Conservation (phyloP, 2,329 filamentous ascomycete genomes). For the Orbilia javanica region DNA sequence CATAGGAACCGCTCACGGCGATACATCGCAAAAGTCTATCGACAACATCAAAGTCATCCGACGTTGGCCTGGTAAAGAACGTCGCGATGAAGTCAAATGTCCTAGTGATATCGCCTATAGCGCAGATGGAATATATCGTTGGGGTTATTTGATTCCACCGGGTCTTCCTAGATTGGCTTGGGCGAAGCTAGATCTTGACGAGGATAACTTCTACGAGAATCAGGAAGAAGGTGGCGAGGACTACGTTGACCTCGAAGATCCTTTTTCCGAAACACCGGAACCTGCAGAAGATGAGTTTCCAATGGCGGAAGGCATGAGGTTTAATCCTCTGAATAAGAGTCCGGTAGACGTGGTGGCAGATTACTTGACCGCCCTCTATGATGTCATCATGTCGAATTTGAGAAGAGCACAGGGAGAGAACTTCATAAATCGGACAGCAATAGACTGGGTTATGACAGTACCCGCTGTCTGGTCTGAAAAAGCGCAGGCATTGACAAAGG, state of each 20-base stretch:
- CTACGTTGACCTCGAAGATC: conserved; percentile 44
- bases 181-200: conserved; percentile 56
- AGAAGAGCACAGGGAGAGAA: conserved; percentile 66
- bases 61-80: conserved; percentile 51
- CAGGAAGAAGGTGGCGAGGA: conserved; percentile 41
- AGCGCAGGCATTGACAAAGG: conserved; percentile 69
- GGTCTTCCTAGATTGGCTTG: conserved; percentile 40
- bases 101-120: conserved; percentile 57
- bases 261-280: conserved; percentile 30
- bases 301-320: conserved; percentile 48
- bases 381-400: conserved; percentile 68
- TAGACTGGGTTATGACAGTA: conserved; percentile 72
- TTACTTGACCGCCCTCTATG: conserved; percentile 68
- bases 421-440: conserved; percentile 67
- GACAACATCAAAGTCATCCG: conserved; percentile 54
- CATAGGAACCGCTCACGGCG: conserved; percentile 42
- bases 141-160: conserved; percentile 45
- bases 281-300: conserved; percentile 41
- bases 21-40: conserved; percentile 56
- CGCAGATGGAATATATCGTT: conserved; percentile 37
- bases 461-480: conserved; percentile 73
- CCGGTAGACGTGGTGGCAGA: conserved; percentile 66
- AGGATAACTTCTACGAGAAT: conserved; percentile 56
- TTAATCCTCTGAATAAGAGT: conserved; percentile 59
- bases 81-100: conserved; percentile 51